phyloP scores from a whole-genome alignment of 352 stramenopile species.

The Hyaloperonospora arabidopsidis region DNA sequence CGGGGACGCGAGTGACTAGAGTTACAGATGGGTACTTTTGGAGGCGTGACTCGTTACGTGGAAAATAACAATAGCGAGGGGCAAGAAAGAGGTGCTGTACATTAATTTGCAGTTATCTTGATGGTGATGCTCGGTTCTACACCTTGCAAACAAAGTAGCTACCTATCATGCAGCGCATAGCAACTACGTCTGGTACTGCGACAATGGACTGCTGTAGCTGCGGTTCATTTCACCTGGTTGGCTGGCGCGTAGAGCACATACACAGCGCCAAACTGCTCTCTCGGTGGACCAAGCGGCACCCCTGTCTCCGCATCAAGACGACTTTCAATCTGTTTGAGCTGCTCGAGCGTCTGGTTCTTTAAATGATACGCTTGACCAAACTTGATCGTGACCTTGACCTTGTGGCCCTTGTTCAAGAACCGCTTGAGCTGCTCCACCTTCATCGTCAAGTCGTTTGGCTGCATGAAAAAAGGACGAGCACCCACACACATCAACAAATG shows the following conservation, averaged over 20 bases:
- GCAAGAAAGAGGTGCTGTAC: too few species aligned
- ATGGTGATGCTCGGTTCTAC: too few species aligned
- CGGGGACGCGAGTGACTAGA: too few species aligned
- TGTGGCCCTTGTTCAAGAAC: slow-evolving; percentile 70
- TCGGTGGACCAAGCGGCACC: slow-evolving; percentile 22
- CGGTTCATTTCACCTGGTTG: slow-evolving; percentile 9
- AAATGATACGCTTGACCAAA: slow-evolving; percentile 56
- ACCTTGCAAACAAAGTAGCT: too few species aligned
- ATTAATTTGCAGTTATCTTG: too few species aligned
- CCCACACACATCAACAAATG: background rate
- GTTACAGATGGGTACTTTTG: too few species aligned
- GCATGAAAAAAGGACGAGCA: too few species aligned
- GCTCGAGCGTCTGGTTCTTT: slow-evolving; percentile 37
- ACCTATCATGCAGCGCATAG: too few species aligned
- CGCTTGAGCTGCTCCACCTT: slow-evolving; percentile 63
- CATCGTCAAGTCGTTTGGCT: slow-evolving; percentile 62
- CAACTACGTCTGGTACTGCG: background rate
- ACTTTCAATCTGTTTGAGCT: slow-evolving; percentile 41
- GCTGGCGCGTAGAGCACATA: slow-evolving; percentile 48
- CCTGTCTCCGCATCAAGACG: slow-evolving; percentile 37
- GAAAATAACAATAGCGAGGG: too few species aligned
- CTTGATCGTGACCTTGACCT: slow-evolving; percentile 70
- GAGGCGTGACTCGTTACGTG: too few species aligned
- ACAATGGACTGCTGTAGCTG: background rate
- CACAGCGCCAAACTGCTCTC: slow-evolving; percentile 47